Conservation (phyloP, 2,329 filamentous ascomycete genomes). For the Parastagonospora avenae region DNA sequence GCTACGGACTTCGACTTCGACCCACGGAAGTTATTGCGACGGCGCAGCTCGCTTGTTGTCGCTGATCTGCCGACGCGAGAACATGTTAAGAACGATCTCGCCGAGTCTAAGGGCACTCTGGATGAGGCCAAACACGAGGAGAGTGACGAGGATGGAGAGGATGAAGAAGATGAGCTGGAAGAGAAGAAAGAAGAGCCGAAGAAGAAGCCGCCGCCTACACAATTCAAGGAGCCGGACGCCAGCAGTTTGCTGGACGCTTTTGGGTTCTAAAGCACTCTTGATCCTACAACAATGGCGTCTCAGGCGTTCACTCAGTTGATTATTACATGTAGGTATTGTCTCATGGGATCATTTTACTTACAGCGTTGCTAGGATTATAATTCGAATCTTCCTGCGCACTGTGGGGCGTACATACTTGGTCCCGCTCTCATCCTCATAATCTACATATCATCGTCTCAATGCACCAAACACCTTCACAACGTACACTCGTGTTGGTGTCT, state of each 20-base stretch:
- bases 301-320: not conserved
- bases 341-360: not conserved
- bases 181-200: constrained; percentile 45
- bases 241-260: constrained; percentile 90
- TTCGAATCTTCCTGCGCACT: too few species aligned
- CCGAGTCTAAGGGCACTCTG: constrained; percentile 17
- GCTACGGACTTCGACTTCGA: constrained; percentile 53
- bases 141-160: constrained; percentile 49
- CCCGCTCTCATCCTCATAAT: too few species aligned
- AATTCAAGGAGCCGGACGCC: constrained; percentile 91
- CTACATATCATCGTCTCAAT: too few species aligned
- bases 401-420: too few species aligned
- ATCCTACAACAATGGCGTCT: constrained; percentile 4
- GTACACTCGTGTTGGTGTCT: too few species aligned
- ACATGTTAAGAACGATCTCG: constrained; percentile 26
- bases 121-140: constrained; percentile 23
- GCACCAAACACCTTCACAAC: too few species aligned
- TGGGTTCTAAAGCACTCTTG: constrained; percentile 68
- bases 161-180: constrained; percentile 48
- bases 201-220: constrained; percentile 68
- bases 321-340: not conserved
- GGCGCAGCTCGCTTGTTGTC: constrained; percentile 78
- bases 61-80: constrained; percentile 66
- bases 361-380: too few species aligned
- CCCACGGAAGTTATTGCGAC: constrained; percentile 69